Evolutionary conservation across 768 basidiomycete species (phyloP).

Genomic region (Hydnomerulius pinastri): DNA sequence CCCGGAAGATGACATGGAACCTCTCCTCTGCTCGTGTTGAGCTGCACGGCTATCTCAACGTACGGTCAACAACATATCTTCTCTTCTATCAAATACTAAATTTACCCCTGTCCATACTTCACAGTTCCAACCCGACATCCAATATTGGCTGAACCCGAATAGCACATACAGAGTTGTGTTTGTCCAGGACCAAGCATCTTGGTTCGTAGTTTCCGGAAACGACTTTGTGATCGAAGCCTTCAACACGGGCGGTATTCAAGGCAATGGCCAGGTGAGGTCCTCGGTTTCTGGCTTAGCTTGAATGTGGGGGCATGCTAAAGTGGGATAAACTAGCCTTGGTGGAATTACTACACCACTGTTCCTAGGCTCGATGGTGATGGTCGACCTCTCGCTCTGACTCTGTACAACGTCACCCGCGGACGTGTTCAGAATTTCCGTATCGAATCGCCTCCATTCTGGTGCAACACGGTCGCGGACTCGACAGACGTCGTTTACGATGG

Average conservation of each 20-base stretch:
- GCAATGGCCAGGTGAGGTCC: no score
- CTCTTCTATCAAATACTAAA: no score
- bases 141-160: not conserved
- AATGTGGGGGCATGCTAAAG: no score
- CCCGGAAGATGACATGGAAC: constrained; percentile 58
- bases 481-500: constrained; percentile 52
- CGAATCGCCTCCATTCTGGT: constrained; percentile 50
- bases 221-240: constrained; percentile 60
- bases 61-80: no score
- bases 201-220: constrained; percentile 60
- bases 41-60: constrained; percentile 42
- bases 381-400: constrained; percentile 55
- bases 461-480: constrained; percentile 46
- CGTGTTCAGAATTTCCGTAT: constrained; percentile 27
- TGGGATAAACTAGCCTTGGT: constrained; percentile 43
- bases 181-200: constrained; percentile 62
- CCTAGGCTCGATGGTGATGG: constrained; percentile 56
- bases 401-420: constrained; percentile 25
- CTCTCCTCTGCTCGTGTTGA: constrained; percentile 45
- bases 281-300: no score
- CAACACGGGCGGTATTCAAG: no score
- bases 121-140: constrained; percentile 28
- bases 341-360: no score
- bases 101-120: no score
- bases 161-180: constrained; percentile 64